Percentiles rank a stretch among this genome's conserved stretches.
Evolutionary conservation across 176 grass and related monocot species (phyloP).

Genomic region (Triticum turgidum): DNA sequence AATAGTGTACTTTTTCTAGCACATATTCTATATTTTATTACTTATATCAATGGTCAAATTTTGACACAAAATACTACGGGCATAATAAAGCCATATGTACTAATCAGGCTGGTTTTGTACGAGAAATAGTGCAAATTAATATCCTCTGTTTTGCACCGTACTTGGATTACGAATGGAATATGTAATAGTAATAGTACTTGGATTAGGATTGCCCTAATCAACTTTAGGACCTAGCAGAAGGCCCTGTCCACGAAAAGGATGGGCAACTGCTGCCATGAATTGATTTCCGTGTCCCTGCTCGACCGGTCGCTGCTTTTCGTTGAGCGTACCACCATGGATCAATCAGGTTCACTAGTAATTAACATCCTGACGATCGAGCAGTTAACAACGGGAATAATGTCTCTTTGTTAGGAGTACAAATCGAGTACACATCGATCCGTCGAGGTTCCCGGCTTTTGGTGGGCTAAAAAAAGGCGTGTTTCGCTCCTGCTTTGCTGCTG

Average conservation of each 20-base stretch:
- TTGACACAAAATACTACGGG: too few relatives aligned
- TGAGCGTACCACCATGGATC: neutral
- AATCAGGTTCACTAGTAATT: too few relatives aligned
- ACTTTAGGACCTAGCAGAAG: neutral
- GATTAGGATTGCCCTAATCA: neutral
- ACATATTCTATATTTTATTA: too few relatives aligned
- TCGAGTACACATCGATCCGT: neutral
- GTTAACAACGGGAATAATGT: neutral
- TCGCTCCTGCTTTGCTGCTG: neutral
- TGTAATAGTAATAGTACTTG: neutral
- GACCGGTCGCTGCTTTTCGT: neutral
- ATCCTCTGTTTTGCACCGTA: neutral
- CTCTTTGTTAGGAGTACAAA: neutral
- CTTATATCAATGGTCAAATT: too few relatives aligned
- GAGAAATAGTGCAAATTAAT: too few relatives aligned
- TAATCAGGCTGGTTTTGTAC: too few relatives aligned
- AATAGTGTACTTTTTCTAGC: too few relatives aligned
- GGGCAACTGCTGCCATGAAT: neutral
- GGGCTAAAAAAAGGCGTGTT: neutral
- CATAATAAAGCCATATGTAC: too few relatives aligned
- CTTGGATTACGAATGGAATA: neutral
- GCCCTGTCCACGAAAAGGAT: neutral
- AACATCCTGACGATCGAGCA: neutral
- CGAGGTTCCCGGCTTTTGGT: neutral
- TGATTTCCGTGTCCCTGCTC: neutral